Evolutionary conservation across 306 rosid genomes (phyloP).

Genomic region (Vicia villosa): DNA sequence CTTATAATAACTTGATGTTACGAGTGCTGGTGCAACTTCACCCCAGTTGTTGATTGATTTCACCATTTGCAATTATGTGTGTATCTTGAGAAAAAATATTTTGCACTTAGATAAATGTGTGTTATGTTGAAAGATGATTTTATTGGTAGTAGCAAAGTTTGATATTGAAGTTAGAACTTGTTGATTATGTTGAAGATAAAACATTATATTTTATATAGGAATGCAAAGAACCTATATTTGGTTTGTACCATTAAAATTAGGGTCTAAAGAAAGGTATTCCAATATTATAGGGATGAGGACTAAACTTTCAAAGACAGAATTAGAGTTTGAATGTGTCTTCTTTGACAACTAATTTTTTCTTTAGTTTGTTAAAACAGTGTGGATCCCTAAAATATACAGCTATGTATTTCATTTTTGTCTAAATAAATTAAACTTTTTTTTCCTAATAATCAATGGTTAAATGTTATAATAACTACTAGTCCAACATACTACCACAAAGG

Average conservation of each 20-base stretch:
- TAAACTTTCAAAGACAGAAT: not conserved
- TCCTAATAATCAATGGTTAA: no score
- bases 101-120: not conserved
- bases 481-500: no score
- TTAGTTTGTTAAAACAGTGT: not conserved
- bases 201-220: not conserved
- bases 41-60: conserved; percentile 31
- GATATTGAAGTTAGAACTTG: not conserved
- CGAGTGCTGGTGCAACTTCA: conserved; percentile 40
- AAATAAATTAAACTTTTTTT: no score
- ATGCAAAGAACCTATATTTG: conserved; percentile 7
- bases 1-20: conserved; percentile 19
- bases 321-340: conserved; percentile 5
- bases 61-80: conserved; percentile 30
- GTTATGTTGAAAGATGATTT: conserved; percentile 1
- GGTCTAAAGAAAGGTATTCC: not conserved
- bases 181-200: not conserved
- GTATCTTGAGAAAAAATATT: not conserved
- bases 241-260: not conserved
- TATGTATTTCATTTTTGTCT: not conserved
- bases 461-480: no score
- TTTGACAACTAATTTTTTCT: not conserved
- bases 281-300: not conserved
- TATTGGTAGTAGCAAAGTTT: not conserved
- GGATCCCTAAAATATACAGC: not conserved